phyloP scores from a whole-genome alignment of 1,284 basidiomycete genomes.

The Puccinia brachypodii region DNA sequence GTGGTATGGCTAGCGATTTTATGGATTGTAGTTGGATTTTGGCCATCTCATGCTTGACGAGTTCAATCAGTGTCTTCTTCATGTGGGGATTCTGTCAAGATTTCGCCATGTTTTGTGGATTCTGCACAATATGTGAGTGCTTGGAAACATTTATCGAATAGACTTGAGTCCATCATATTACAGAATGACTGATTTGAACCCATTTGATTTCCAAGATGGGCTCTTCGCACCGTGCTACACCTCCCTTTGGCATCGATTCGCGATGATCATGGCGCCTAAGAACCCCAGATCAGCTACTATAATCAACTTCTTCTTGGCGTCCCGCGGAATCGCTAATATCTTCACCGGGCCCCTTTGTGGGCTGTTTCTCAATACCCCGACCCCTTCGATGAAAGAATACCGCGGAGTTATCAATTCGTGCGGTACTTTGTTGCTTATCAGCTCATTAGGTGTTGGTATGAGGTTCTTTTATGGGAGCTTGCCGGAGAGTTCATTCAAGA shows the following conservation, averaged over 20 bases:
- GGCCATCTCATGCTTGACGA: not conserved
- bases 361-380: not conserved
- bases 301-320: constrained; percentile 29
- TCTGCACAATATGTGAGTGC: constrained; percentile 21
- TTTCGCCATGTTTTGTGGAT: constrained; percentile 33
- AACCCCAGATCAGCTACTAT: constrained; percentile 5
- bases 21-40: constrained; percentile 25
- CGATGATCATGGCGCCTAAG: constrained; percentile 15
- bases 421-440: not conserved
- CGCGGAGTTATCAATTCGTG: not conserved
- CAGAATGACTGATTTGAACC: not conserved
- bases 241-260: constrained; percentile 5
- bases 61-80: constrained; percentile 19
- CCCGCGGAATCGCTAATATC: constrained; percentile 9
- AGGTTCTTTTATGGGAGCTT: constrained; percentile 9
- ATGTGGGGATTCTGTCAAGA: constrained; percentile 16
- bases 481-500: not conserved
- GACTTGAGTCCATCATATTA: not conserved
- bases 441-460: constrained; percentile 21
- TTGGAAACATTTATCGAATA: not conserved
- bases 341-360: constrained; percentile 5
- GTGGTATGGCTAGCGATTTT: constrained; percentile 23
- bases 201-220: constrained; percentile 7
- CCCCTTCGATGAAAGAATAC: constrained; percentile 16
- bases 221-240: constrained; percentile 14